Conservation (phyloP, 257 asterid species). For the Parsonsia alboflavescens region DNA sequence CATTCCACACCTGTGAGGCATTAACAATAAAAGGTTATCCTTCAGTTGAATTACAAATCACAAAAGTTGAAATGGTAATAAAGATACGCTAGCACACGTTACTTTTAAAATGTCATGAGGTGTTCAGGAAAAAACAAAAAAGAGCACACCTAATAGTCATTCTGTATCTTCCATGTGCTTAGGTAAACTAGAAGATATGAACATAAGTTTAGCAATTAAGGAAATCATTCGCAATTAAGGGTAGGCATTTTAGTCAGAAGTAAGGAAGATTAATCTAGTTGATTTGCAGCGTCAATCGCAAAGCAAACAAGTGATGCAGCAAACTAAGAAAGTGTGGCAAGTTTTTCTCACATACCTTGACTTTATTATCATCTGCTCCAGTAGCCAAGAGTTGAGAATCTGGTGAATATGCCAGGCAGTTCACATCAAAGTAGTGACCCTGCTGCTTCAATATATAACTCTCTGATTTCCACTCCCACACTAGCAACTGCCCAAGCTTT, state of each 20-base stretch:
- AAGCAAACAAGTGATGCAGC: background rate
- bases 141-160: too few relatives aligned
- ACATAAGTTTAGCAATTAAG: background rate
- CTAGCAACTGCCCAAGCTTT: slow-evolving; percentile 94
- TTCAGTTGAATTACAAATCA: background rate
- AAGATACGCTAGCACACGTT: background rate
- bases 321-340: slow-evolving; percentile 1
- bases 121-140: too few relatives aligned
- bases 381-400: slow-evolving; percentile 98
- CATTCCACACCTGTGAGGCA: slow-evolving; percentile 83
- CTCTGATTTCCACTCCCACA: slow-evolving; percentile 99
- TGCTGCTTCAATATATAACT: slow-evolving; percentile 92
- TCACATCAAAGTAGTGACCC: slow-evolving; percentile 99
- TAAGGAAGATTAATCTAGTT: background rate
- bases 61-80: background rate
- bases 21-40: slow-evolving; percentile 16
- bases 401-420: slow-evolving; percentile 80
- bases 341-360: slow-evolving; percentile 51
- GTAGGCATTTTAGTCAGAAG: background rate
- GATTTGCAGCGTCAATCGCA: background rate
- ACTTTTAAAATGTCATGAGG: background rate
- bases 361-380: slow-evolving; percentile 96
- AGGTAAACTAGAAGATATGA: background rate
- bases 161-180: too few relatives aligned
- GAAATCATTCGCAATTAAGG: background rate